Conservation (phyloP, 139 green algal species). For the Closterium sp. region DNA sequence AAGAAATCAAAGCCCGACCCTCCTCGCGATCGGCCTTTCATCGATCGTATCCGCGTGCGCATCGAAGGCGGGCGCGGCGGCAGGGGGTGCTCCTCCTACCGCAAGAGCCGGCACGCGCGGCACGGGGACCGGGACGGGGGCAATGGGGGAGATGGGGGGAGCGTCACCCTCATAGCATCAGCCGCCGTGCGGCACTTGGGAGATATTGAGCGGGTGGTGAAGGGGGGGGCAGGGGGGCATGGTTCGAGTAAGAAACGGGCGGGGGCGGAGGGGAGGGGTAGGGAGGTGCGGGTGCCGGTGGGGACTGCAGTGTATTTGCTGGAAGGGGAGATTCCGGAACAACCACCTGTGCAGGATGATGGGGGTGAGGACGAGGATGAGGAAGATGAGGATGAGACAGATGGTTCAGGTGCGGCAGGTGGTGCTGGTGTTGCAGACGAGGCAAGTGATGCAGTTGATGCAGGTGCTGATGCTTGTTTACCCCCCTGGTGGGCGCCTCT, state of each 20-base stretch:
- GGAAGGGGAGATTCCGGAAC: slow-evolving; percentile 1
- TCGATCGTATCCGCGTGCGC: slow-evolving; percentile 23
- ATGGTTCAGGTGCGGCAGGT: too few relatives aligned
- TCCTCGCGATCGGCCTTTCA: slow-evolving; percentile 18
- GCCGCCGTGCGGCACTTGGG: slow-evolving; percentile 17
- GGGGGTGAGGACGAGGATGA: neutral
- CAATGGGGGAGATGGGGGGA: slow-evolving; percentile 23
- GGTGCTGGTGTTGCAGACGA: too few relatives aligned
- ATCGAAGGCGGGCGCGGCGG: slow-evolving; percentile 29
- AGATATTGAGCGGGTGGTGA: neutral
- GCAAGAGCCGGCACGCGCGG: slow-evolving; percentile 21
- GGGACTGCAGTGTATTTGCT: slow-evolving; percentile 42
- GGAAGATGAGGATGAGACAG: neutral
- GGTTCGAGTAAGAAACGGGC: neutral
- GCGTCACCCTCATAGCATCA: slow-evolving; percentile 14
- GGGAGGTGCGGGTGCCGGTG: neutral
- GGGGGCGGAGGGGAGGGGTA: neutral
- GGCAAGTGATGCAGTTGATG: too few relatives aligned
- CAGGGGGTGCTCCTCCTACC: slow-evolving; percentile 30
- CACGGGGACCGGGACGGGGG: slow-evolving; percentile 30
- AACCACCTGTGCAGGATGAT: neutral
- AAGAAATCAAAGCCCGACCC: neutral
- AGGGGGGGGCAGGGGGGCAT: neutral
- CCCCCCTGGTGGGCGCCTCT: neutral
- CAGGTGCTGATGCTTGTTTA: neutral